These are phyloP conservation scores for Fusarium mexicanum DNA, from an alignment of 2,329 filamentous ascomycete genomes.

Conservation along the genomic window DNA sequence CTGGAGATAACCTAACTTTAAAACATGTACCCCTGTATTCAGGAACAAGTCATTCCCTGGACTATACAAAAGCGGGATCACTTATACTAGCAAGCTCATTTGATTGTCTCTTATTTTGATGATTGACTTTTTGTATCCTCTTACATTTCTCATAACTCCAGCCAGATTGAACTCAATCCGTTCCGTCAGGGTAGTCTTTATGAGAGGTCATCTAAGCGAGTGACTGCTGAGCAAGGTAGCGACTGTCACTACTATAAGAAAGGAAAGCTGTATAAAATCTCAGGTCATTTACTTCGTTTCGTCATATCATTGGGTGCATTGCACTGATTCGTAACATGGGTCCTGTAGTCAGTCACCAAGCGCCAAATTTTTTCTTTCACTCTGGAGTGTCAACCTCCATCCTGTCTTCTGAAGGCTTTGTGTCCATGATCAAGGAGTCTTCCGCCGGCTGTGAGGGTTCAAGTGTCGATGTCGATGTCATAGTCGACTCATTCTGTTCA, in stretches of 20 bases:
- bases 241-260: conserved; percentile 34
- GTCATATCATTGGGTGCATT: conserved; percentile 37
- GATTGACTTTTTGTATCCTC: conserved; percentile 24
- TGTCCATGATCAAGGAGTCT: conserved; percentile 38
- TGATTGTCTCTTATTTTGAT: conserved; percentile 5
- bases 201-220: conserved; percentile 35
- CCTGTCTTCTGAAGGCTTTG: conserved; percentile 40
- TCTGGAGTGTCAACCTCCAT: conserved; percentile 42
- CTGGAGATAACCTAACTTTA: background rate
- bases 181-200: conserved; percentile 1
- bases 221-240: conserved; percentile 32
- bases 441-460: conserved; percentile 38
- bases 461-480: conserved; percentile 30
- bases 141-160: conserved; percentile 13
- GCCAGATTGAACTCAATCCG: conserved; percentile 8
- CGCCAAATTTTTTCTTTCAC: conserved; percentile 11
- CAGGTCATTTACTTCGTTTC: conserved; percentile 44
- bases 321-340: conserved; percentile 32
- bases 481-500: conserved; percentile 43
- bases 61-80: background rate
- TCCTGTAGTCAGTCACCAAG: conserved; percentile 22
- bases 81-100: background rate
- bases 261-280: conserved; percentile 33
- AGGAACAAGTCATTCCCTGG: background rate
- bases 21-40: background rate